These are phyloP conservation scores for Termitomyces sp. DNA, from an alignment of 768 basidiomycete genomes.

Conservation along the genomic window DNA sequence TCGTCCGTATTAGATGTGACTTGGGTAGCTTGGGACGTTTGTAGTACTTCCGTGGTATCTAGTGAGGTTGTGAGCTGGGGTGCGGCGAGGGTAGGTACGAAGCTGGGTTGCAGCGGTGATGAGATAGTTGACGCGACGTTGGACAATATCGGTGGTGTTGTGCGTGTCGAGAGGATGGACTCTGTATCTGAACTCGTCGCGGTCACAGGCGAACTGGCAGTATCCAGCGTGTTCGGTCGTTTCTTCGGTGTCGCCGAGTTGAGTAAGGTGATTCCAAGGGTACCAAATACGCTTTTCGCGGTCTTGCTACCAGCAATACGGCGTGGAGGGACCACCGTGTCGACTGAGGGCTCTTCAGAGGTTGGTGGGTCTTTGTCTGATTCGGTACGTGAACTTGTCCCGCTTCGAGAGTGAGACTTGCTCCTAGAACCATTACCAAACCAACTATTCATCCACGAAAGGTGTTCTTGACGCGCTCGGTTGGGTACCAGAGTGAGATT, in stretches of 20 bases:
- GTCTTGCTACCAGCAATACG: constrained; percentile 35
- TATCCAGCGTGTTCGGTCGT: constrained; percentile 14
- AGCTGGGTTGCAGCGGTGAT: constrained; percentile 38
- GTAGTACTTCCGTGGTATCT: constrained; percentile 24
- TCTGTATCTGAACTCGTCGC: constrained; percentile 26
- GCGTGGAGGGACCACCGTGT: constrained; percentile 7
- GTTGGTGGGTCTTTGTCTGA: constrained; percentile 16
- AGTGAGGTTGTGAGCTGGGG: constrained; percentile 41
- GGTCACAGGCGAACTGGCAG: constrained; percentile 5
- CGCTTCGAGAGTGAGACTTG: constrained; percentile 25
- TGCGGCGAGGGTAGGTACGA: constrained; percentile 35
- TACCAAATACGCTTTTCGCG: constrained; percentile 67
- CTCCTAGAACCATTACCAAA: constrained; percentile 53
- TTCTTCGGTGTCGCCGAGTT: constrained; percentile 40
- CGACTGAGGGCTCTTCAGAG: constrained; percentile 9
- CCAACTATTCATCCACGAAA: constrained; percentile 75
- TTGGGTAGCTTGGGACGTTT: constrained; percentile 14
- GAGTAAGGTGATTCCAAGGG: constrained; percentile 65
- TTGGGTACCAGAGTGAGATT: constrained; percentile 12
- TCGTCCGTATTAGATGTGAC: constrained; percentile 22
- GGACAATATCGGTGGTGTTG: constrained; percentile 19
- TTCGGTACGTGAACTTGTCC: constrained; percentile 16
- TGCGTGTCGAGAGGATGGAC: constrained; percentile 30
- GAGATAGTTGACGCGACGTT: constrained; percentile 27
- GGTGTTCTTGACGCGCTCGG: constrained; percentile 40